These are phyloP conservation scores for Neurospora sp. DNA, from an alignment of 495 filamentous ascomycete species.

Conservation along the genomic window DNA sequence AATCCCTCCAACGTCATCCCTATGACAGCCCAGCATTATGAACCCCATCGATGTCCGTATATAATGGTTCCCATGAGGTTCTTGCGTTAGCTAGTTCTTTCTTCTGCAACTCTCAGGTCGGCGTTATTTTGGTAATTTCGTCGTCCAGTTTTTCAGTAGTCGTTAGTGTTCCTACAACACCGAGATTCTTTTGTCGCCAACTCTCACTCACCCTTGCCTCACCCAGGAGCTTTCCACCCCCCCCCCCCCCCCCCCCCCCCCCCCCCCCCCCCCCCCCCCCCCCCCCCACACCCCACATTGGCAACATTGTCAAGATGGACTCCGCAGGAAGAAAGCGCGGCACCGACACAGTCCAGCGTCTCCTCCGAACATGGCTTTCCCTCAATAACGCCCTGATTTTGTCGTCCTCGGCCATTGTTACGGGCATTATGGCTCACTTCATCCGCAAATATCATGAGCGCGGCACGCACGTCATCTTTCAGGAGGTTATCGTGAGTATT, in stretches of 20 bases:
- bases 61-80: not conserved
- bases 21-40: not conserved
- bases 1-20: not conserved
- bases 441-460: conserved; percentile 10
- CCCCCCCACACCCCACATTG: no score
- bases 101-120: not conserved
- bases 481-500: conserved; percentile 16
- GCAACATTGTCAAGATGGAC: not conserved
- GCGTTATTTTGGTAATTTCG: not conserved
- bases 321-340: not conserved
- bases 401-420: conserved; percentile 16
- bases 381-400: conserved; percentile 17
- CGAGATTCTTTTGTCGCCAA: not conserved
- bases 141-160: not conserved
- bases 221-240: not conserved
- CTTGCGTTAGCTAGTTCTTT: not conserved
- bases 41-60: not conserved
- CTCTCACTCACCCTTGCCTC: not conserved
- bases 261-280: no score
- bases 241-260: no score
- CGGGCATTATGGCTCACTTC: conserved; percentile 17
- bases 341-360: not conserved
- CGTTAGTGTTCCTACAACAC: not conserved
- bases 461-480: conserved; percentile 12
- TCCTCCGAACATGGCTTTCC: conserved; percentile 8